phyloP scores from a whole-genome alignment of 1,284 basidiomycete genomes.

The Irpex lacteus region DNA sequence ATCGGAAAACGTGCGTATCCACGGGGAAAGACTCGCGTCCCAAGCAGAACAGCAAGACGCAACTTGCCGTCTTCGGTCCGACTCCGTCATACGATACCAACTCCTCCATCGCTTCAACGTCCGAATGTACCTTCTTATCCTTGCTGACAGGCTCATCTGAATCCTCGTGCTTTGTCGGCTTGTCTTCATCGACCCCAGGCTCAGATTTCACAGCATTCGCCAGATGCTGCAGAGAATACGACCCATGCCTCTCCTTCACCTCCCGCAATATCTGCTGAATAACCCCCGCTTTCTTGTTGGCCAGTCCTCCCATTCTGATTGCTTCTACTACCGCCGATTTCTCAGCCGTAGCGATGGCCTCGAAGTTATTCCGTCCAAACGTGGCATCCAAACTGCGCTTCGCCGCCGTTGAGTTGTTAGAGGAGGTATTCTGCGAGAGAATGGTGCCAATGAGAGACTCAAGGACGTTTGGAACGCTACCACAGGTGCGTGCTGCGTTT shows the following conservation, averaged over 20 bases:
- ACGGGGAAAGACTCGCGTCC: slow-evolving; percentile 74
- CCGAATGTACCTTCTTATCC: slow-evolving; percentile 35
- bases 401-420: slow-evolving; percentile 60
- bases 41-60: slow-evolving; percentile 77
- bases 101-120: slow-evolving; percentile 68
- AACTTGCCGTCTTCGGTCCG: slow-evolving; percentile 78
- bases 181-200: neutral
- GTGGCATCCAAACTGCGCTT: slow-evolving; percentile 54
- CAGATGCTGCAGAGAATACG: slow-evolving; percentile 56
- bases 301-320: slow-evolving; percentile 69
- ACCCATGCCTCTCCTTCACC: slow-evolving; percentile 51
- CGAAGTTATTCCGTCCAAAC: slow-evolving; percentile 64
- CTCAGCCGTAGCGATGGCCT: slow-evolving; percentile 53
- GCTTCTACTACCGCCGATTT: slow-evolving; percentile 53
- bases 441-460: slow-evolving; percentile 73
- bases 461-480: slow-evolving; percentile 59
- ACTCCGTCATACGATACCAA: slow-evolving; percentile 69
- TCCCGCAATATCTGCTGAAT: slow-evolving; percentile 58
- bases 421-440: slow-evolving; percentile 73
- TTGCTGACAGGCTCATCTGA: slow-evolving; percentile 8
- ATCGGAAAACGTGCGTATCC: slow-evolving; percentile 72
- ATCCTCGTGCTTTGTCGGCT: neutral
- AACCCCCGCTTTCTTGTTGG: slow-evolving; percentile 69
- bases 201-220: slow-evolving; percentile 30
- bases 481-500: slow-evolving; percentile 52